Conservation (phyloP, 352 stramenopile genomes). For the Phytophthora meadii region DNA sequence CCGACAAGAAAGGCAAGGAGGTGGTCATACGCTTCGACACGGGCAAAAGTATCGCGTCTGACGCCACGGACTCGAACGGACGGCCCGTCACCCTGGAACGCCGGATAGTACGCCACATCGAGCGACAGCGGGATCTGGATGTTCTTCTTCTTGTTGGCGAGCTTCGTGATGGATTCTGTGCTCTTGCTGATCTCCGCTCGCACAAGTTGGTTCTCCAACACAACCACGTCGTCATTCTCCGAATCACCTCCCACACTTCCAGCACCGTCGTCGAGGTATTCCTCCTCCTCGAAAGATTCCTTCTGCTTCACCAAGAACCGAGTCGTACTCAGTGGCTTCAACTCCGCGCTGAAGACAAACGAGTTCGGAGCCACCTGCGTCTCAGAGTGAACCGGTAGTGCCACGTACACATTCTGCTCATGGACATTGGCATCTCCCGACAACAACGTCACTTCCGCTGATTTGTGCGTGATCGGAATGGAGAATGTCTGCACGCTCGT, state of each 20-base stretch:
- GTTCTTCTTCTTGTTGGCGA: constrained; percentile 80
- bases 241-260: background rate
- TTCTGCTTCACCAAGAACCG: constrained; percentile 66
- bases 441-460: constrained; percentile 47
- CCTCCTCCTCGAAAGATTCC: background rate
- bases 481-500: constrained; percentile 67
- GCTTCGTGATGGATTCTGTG: constrained; percentile 61
- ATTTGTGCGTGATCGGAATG: constrained; percentile 61
- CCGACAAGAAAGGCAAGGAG: constrained; percentile 93
- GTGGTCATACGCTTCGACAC: constrained; percentile 93
- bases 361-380: constrained; percentile 63
- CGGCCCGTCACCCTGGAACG: constrained; percentile 56
- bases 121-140: constrained; percentile 60
- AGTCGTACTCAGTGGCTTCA: constrained; percentile 59
- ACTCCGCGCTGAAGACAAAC: constrained; percentile 68
- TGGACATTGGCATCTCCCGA: constrained; percentile 45
- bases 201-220: constrained; percentile 71
- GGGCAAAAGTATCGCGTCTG: constrained; percentile 57
- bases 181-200: constrained; percentile 57
- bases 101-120: constrained; percentile 71
- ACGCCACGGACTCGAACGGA: constrained; percentile 95
- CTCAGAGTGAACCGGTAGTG: constrained; percentile 59
- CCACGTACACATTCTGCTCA: constrained; percentile 56
- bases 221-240: constrained; percentile 36
- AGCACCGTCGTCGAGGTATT: background rate